A percentile compares a stretch with the other conserved stretches of the same genome.
phyloP scores from a whole-genome alignment of 1,284 basidiomycete species.

The Malassezia sp. region DNA sequence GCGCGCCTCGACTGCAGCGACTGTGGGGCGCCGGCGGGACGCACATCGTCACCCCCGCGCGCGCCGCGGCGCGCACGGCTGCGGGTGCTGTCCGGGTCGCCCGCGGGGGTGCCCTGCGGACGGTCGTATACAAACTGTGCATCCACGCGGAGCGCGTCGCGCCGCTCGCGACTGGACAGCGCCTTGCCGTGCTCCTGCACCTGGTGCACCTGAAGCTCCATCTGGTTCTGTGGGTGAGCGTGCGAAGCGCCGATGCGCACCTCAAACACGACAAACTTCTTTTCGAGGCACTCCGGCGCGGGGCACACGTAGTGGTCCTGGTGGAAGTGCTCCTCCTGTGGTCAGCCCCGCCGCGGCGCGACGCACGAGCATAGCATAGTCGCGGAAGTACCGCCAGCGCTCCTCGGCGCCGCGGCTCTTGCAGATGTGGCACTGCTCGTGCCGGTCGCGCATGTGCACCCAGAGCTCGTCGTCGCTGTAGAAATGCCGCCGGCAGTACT shows the following conservation, averaged over 20 bases:
- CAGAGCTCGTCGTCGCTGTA: conserved; percentile 87
- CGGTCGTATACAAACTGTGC: conserved; percentile 69
- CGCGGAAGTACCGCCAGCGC: conserved; percentile 33
- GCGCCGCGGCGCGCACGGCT: conserved; percentile 9
- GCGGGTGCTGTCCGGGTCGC: background rate
- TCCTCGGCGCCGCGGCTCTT: conserved; percentile 34
- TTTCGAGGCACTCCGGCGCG: conserved; percentile 62
- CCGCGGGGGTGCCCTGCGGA: background rate
- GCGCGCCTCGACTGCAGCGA: conserved; percentile 14
- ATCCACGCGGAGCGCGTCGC: conserved; percentile 65
- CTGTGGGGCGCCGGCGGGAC: background rate
- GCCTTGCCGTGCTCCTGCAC: conserved; percentile 71
- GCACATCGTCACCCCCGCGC: conserved; percentile 1
- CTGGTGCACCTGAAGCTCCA: conserved; percentile 87
- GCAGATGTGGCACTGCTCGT: conserved; percentile 96
- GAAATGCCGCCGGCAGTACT: conserved; percentile 80
- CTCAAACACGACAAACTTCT: conserved; percentile 87
- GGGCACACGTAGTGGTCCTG: conserved; percentile 64
- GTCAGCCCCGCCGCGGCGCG: too few species aligned
- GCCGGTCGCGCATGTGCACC: conserved; percentile 78
- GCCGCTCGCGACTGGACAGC: conserved; percentile 66
- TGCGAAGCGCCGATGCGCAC: too few species aligned
- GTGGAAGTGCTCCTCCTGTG: conserved; percentile 47
- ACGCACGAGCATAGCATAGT: conserved; percentile 42
- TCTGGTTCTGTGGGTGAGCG: too few species aligned